Conservation (phyloP, 805 yeast species). For the Ogataea ganodermae region DNA sequence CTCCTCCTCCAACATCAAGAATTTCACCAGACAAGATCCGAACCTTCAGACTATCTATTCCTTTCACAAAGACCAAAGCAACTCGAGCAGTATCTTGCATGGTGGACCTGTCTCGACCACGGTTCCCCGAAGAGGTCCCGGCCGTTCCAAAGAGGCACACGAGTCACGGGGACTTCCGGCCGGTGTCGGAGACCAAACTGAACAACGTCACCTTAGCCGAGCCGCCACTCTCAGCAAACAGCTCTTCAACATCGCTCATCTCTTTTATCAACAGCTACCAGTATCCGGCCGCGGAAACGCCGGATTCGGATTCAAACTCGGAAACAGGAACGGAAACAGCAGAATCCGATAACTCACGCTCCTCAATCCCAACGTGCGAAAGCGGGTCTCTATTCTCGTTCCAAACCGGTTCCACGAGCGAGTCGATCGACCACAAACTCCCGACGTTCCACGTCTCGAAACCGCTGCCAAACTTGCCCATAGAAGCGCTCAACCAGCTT, state of each 20-base stretch:
- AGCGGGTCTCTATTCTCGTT: slow-evolving; percentile 22
- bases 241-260: slow-evolving; percentile 15
- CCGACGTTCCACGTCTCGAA: slow-evolving; percentile 11
- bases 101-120: slow-evolving; percentile 3
- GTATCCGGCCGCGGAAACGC: slow-evolving; percentile 3
- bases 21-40: neutral
- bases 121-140: slow-evolving; percentile 1
- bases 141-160: slow-evolving; percentile 7
- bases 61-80: neutral
- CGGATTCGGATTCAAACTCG: neutral
- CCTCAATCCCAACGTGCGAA: slow-evolving; percentile 8
- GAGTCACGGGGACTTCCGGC: neutral
- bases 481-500: slow-evolving; percentile 25
- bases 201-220: no score
- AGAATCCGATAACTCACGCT: slow-evolving; percentile 2
- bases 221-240: neutral
- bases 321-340: neutral
- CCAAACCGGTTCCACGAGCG: slow-evolving; percentile 5
- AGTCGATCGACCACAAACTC: neutral
- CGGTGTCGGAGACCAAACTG: neutral
- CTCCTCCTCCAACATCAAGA: slow-evolving; percentile 13
- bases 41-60: neutral
- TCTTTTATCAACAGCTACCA: slow-evolving; percentile 19
- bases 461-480: slow-evolving; percentile 28
- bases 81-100: slow-evolving; percentile 3